Base-by-base conservation (phyloP, 768 basidiomycete genomes). In the Pleurotus citrinopileatus region DNA sequence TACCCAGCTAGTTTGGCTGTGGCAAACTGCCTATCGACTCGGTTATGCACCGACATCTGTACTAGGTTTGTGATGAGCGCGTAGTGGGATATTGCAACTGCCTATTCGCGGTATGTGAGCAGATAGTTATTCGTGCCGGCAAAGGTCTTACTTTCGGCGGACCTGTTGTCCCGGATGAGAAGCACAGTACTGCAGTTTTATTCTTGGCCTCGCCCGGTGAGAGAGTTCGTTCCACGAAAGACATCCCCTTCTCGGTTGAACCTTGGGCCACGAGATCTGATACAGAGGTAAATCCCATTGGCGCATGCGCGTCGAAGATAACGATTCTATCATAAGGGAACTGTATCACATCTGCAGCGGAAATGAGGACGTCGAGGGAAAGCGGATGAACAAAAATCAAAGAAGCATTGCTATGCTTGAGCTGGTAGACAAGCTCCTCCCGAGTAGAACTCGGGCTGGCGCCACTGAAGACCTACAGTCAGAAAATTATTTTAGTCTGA, bases 91-190 rank as follows among this genome's bases (percentile, higher is more conserved):
- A 81, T 78, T 12, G 73, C 76, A 46, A 83, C 75, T 2, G 80
- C 79, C 77, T 79, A 45, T 19, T 17, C 23, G 57, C 34, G 27
- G 34, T 50, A 20, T 28, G 2, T 54, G 27, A 27, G 20, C 46
- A 28, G 52, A 28, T 43, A 48, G 46, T 29, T 36, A 54, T 13
- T 22, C 34, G 42, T 22, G 19, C 38, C 3, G 20, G 9, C 27
- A 23, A 36, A 28, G 53, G 23, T 36, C 22, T 55, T 50, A 79
- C 82, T 76, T 87, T 85, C 3, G 84, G 86, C 52, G 70, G 75
- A 10, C 86, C 86, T 2, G 86, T 87, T 1, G 86, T 87, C 20
- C 86, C 86, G 19, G 83, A 85, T 1, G 84, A 86, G 70, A 87
- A 86, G 55, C 74, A 78, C 38, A 87, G 66, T 51, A 86, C 71